Evolutionary conservation across 306 rosid species (phyloP).

Genomic region (Acacia confusa): DNA sequence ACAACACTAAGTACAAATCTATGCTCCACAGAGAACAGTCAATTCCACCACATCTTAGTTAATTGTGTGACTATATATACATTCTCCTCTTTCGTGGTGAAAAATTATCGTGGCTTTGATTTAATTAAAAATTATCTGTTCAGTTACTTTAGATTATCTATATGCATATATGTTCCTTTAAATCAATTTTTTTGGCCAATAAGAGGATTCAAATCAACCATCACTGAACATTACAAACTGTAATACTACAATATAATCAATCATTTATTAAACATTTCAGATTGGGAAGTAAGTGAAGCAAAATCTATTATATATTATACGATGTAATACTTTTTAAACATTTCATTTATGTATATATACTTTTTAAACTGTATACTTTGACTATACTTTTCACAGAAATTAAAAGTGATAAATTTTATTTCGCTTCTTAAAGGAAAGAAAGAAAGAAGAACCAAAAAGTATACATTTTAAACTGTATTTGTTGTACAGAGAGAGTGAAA

Average conservation of each 20-base stretch:
- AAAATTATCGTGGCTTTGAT: background rate
- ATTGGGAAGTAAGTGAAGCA: background rate
- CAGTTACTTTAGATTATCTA: background rate
- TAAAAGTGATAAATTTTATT: conserved; percentile 34
- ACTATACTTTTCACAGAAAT: conserved; percentile 28
- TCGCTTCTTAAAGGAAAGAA: conserved; percentile 17
- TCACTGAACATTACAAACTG: background rate
- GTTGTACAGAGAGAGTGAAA: conserved; percentile 29
- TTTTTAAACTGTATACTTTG: too few species aligned
- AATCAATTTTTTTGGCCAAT: background rate
- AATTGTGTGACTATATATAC: background rate
- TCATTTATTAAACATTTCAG: background rate
- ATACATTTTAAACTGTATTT: conserved; percentile 38
- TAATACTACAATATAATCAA: background rate
- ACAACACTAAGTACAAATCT: background rate
- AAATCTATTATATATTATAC: background rate
- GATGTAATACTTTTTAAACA: conserved; percentile 4
- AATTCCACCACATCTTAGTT: background rate
- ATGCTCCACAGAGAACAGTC: conserved; percentile 3
- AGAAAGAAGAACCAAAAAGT: conserved; percentile 24
- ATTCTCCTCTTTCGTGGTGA: background rate
- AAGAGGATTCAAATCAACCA: background rate
- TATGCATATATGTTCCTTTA: background rate
- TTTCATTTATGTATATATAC: background rate
- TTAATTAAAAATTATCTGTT: background rate